Percentiles rank a stretch among this genome's conserved stretches.
phyloP scores from a whole-genome alignment of 805 yeast genomes.

The Groenewaldozyma salmanticensis region DNA sequence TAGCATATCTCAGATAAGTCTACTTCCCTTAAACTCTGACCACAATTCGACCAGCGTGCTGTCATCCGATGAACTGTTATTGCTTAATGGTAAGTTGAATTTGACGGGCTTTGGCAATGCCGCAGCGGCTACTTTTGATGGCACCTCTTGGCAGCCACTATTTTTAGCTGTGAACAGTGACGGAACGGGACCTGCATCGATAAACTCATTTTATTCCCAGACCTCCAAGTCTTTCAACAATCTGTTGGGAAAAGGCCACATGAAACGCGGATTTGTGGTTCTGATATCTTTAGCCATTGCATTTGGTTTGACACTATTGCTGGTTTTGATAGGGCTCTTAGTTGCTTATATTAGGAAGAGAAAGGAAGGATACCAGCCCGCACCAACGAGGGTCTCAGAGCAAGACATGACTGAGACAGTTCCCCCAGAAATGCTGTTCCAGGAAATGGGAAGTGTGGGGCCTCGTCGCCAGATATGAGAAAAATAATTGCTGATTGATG shows the following conservation, averaged over 20 bases:
- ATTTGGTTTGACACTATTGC: constrained; percentile 37
- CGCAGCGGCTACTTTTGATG: constrained; percentile 57
- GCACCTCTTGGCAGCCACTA: constrained; percentile 57
- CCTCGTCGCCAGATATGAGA: constrained; percentile 6
- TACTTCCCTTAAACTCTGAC: constrained; percentile 29
- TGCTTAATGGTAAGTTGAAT: constrained; percentile 49
- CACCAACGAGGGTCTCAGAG: constrained; percentile 49
- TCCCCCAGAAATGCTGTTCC: constrained; percentile 48
- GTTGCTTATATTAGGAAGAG: constrained; percentile 33
- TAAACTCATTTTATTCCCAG: constrained; percentile 27
- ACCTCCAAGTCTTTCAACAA: constrained; percentile 15
- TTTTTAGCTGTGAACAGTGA: constrained; percentile 31
- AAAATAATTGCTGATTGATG: too few relatives aligned
- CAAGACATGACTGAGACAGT: constrained; percentile 51
- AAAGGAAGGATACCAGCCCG: constrained; percentile 34
- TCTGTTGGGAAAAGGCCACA: constrained; percentile 16
- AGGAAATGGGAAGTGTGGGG: constrained; percentile 31
- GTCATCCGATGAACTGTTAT: constrained; percentile 38
- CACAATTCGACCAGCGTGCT: constrained; percentile 26
- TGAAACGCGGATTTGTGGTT: constrained; percentile 54
- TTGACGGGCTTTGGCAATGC: constrained; percentile 44
- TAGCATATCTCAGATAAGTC: constrained; percentile 37
- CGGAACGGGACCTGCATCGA: constrained; percentile 19
- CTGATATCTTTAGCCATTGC: constrained; percentile 62
- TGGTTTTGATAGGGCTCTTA: constrained; percentile 34